Base-by-base conservation (phyloP, 306 rosid genomes). In the Pachyrhizus erosus region DNA sequence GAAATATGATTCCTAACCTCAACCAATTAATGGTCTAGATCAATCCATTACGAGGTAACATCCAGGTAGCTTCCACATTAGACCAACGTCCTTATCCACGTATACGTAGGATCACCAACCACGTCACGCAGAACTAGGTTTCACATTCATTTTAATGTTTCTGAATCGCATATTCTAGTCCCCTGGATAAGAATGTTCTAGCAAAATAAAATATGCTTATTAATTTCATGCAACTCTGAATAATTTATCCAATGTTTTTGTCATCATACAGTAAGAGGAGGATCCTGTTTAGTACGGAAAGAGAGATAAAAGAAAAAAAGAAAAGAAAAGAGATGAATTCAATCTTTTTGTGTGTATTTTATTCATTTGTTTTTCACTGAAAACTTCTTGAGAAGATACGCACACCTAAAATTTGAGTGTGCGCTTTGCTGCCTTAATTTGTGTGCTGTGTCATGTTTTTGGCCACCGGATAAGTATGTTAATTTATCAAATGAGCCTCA, bases 51-150 rank as follows among this genome's bases (percentile, higher is more conserved):
- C 43, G 52, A 85, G 84, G 87, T 33, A 84, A 73, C 88, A 81
- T 84, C 93, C 84, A 3, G 81, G 93, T 40, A 86, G 71, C 87
- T 90, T 90, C 93, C 85, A 31, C 82, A 66, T 46, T 45, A 21
- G 24, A 68, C 65, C 70, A 9, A 62, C 68, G 78, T 80, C 86
- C 73, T 84, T 87, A 60, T 79, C 82, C 62, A 26, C 18, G 61
- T 11, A 49, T 9, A 67, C 20, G 70, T 46, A 33, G 1, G 81
- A 42, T 85, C 83, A 82, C 7, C 14, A 68, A 48, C 80, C 85
- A 82, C 85, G 79, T 84, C 91, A 82, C 70, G 26, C 8, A 0
- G 0, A 40, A 34, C 46, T 52, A 75, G 29, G 0, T 78, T 82
- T 82, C 52, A 17, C 39, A 45, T n/a, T 52, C 62, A 4, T 2